Evolutionary conservation across 2,329 filamentous ascomycete genomes (phyloP).

Genomic region (Chaetothyriales sp.): DNA sequence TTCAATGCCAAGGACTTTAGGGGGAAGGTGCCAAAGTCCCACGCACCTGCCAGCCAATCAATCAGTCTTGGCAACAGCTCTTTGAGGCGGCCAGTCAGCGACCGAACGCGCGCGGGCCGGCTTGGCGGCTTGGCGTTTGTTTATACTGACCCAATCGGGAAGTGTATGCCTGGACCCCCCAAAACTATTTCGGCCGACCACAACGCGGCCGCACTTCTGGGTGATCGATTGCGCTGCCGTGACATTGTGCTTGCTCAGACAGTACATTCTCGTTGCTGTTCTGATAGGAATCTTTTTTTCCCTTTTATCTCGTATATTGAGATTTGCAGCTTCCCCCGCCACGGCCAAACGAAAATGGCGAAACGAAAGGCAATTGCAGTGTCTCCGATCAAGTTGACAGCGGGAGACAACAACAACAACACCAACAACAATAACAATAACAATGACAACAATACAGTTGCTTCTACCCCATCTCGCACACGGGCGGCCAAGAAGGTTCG

Average conservation of each 20-base stretch:
- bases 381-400: constrained; percentile 12
- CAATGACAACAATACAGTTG: no score
- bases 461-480: constrained; percentile 11
- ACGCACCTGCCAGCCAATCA: neutral
- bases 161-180: neutral
- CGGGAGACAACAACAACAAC: constrained; percentile 1
- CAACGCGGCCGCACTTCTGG: no score
- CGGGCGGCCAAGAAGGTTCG: constrained; percentile 28
- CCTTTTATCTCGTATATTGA: no score
- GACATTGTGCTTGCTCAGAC: no score
- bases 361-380: constrained; percentile 3
- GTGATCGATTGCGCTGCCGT: no score
- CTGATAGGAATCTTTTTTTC: no score
- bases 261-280: no score
- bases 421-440: no score
- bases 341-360: neutral
- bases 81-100: neutral
- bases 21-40: neutral
- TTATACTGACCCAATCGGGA: neutral
- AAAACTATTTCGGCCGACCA: neutral
- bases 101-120: no score
- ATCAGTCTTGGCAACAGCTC: neutral
- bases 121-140: neutral
- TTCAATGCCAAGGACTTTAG: neutral
- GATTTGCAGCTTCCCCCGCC: no score